Conservation (phyloP, 1,284 basidiomycete genomes). For the Takashimella koratensis region DNA sequence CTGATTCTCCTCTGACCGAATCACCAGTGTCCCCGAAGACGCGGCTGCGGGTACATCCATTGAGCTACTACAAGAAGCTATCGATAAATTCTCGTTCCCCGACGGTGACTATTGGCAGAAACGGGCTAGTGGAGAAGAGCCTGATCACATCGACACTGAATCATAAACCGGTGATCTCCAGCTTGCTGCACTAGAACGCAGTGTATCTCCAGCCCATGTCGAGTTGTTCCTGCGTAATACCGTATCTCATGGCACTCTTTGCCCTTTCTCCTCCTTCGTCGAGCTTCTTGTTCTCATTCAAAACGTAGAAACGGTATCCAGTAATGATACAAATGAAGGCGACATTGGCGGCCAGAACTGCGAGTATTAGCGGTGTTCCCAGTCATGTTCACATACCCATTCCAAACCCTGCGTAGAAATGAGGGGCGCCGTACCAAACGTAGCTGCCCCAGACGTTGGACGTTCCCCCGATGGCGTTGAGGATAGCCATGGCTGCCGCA, state of each 20-base stretch:
- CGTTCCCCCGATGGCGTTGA: slow-evolving; percentile 28
- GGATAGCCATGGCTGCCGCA: slow-evolving; percentile 25
- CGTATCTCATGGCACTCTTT: slow-evolving; percentile 9
- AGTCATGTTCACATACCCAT: background rate
- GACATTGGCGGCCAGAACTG: too few relatives aligned
- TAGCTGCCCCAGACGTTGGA: slow-evolving; percentile 31
- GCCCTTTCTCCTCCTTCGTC: slow-evolving; percentile 18
- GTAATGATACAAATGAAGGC: slow-evolving; percentile 20
- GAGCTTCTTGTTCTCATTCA: slow-evolving; percentile 27
- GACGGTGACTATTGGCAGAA: slow-evolving; percentile 53
- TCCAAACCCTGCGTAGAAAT: slow-evolving; percentile 21
- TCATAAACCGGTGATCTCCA: too few relatives aligned
- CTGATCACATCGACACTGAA: too few relatives aligned
- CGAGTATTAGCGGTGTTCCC: slow-evolving; percentile 2
- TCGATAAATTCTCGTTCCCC: slow-evolving; percentile 49
- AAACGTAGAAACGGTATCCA: slow-evolving; percentile 30
- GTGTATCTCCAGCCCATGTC: slow-evolving; percentile 25
- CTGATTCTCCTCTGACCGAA: slow-evolving; percentile 77
- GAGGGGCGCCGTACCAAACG: slow-evolving; percentile 20
- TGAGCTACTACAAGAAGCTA: slow-evolving; percentile 51
- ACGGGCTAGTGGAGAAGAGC: too few relatives aligned
- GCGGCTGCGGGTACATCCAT: slow-evolving; percentile 50
- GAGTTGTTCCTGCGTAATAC: slow-evolving; percentile 25
- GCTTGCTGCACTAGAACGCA: slow-evolving; percentile 16
- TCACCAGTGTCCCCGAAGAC: slow-evolving; percentile 64